Evolutionary conservation across 345 rosid genomes (phyloP).

Genomic region (Salix exigua): DNA sequence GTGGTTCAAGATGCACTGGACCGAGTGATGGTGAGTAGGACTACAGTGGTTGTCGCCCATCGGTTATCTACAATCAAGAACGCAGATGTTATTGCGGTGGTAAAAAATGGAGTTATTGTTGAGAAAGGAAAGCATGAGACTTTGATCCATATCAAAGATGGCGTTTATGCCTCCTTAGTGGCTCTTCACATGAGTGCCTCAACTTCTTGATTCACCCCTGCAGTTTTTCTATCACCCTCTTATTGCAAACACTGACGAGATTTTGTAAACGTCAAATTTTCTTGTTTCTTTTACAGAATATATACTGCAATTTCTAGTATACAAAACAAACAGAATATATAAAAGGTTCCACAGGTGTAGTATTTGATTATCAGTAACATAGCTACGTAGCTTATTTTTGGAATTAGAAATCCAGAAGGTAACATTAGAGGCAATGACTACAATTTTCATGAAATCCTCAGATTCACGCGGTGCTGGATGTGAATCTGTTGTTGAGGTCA

Average conservation of each 20-base stretch:
- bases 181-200: constrained; percentile 51
- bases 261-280: neutral
- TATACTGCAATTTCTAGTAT: neutral
- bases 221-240: neutral
- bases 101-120: constrained; percentile 53
- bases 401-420: neutral
- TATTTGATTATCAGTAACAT: no score
- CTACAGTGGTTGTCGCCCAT: constrained; percentile 67
- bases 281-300: neutral
- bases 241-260: neutral
- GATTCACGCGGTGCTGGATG: neutral
- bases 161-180: constrained; percentile 61
- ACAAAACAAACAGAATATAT: no score
- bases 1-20: constrained; percentile 79
- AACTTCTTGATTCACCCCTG: constrained; percentile 2
- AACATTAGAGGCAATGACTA: neutral
- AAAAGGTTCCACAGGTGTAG: neutral
- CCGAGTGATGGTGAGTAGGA: constrained; percentile 54
- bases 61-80: constrained; percentile 62
- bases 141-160: constrained; percentile 47
- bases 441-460: no score
- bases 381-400: neutral
- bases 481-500: no score
- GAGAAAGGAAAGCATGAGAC: constrained; percentile 68
- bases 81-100: constrained; percentile 64